Percentiles rank a stretch among this genome's conserved stretches.
phyloP scores from a whole-genome alignment of 306 rosid species.

The Acmispon strigosus region DNA sequence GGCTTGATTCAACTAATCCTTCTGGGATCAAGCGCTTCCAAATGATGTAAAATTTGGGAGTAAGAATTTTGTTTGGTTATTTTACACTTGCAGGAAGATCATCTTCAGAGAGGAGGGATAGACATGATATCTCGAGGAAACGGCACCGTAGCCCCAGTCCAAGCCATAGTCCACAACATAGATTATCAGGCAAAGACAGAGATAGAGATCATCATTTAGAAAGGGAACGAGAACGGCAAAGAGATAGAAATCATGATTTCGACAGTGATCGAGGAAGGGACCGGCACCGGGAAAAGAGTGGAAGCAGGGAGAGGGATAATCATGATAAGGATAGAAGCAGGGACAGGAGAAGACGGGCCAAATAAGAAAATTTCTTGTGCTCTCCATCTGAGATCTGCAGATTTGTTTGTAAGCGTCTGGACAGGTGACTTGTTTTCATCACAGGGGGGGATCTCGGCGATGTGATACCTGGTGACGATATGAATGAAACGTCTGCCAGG shows the following conservation, averaged over 20 bases:
- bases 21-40: conserved; percentile 1
- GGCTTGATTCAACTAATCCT: neutral
- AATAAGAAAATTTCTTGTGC: conserved; percentile 22
- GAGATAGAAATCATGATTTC: conserved; percentile 57
- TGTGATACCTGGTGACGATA: conserved; percentile 4
- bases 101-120: conserved; percentile 66
- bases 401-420: conserved; percentile 11
- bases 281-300: conserved; percentile 72
- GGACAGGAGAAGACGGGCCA: conserved; percentile 64
- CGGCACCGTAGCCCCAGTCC: conserved; percentile 81
- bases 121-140: conserved; percentile 63
- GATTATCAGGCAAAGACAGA: conserved; percentile 54
- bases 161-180: conserved; percentile 66
- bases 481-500: conserved; percentile 9
- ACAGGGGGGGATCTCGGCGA: conserved; percentile 2
- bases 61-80: neutral
- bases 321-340: conserved; percentile 64
- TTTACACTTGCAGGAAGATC: conserved; percentile 43
- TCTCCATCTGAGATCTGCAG: conserved; percentile 4
- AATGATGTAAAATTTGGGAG: neutral
- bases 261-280: conserved; percentile 57
- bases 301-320: conserved; percentile 90
- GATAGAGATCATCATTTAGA: conserved; percentile 64
- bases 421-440: conserved; percentile 8
- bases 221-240: conserved; percentile 57